Conservation (phyloP, 2,329 filamentous ascomycete species). For the Ampelomyces quisqualis region DNA sequence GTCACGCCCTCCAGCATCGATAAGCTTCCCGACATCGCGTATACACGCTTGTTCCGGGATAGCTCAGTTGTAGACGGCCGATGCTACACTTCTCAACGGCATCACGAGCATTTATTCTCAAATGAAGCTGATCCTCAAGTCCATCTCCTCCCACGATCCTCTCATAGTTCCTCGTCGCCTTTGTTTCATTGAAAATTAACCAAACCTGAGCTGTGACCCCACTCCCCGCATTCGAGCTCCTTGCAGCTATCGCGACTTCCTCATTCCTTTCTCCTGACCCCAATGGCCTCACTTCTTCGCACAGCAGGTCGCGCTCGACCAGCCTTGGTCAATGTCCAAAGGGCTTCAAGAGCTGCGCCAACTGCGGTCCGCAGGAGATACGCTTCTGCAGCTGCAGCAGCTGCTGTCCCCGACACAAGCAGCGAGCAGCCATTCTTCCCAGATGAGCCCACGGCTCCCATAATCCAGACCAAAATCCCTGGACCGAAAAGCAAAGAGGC, state of each 20-base stretch:
- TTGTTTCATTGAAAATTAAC: too few species aligned
- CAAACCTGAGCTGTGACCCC: neutral
- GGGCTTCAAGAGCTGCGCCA: conserved; percentile 17
- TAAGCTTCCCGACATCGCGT: too few species aligned
- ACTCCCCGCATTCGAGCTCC: neutral
- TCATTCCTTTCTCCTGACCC: neutral
- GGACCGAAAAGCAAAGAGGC: conserved; percentile 72
- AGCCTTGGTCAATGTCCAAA: conserved; percentile 16
- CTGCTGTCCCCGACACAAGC: conserved; percentile 31
- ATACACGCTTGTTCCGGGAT: too few species aligned
- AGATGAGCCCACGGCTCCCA: conserved; percentile 59
- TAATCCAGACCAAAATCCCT: conserved; percentile 63
- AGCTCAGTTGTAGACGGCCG: too few species aligned
- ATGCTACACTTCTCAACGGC: too few species aligned
- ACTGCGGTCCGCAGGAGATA: conserved; percentile 28
- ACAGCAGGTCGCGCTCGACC: conserved; percentile 26
- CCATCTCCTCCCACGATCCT: too few species aligned
- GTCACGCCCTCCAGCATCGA: too few species aligned
- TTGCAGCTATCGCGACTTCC: conserved; percentile 1
- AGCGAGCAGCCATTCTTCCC: conserved; percentile 56
- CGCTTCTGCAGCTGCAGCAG: conserved; percentile 36
- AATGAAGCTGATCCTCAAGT: too few species aligned
- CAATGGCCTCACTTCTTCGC: conserved; percentile 39
- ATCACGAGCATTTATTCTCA: too few species aligned
- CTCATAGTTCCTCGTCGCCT: too few species aligned